Evolutionary conservation across 208 protist species (phyloP), one percentile per base, ranked within the genome.

Genomic region (Jaenimonas drosophilae): DNA sequence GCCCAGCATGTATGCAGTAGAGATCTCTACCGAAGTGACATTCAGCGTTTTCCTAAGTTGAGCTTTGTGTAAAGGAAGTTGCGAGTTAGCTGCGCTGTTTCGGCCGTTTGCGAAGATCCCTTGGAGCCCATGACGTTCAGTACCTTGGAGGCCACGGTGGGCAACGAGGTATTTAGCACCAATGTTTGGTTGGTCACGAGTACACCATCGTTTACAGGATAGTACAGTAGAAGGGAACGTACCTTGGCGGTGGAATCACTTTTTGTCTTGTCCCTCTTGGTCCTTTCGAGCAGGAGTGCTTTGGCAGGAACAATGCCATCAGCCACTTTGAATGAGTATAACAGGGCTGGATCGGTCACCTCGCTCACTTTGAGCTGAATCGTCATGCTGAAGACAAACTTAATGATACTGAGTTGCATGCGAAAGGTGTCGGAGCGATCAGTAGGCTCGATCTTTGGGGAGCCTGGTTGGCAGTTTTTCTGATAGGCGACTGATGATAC

Each of bases 321-420:
- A 11, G 64, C 57, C 19, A 68, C 48, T 32, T 63, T 55, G 39
- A 83, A 75, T 7, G 61, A 63, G 25, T 36, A 21, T 21, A 93
- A 66, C 2, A 65, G 43, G 0, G 50, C 51, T 24, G 65, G 70
- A 49, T 88, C 77, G 47, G 58, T 86, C 31, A 91, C 76, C 55
- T 88, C 80, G 21, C 57, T 84, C 33, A 90, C 82, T 42, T 72
- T 82, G 54, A 94, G 83, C 70, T 90, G 79, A 40, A 94, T 79
- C 3, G 75, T 90, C 19, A 94, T 50, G 39, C 70, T 89, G 52
- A 82, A 91, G 41, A 94, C 53, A 54, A 81, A 90, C 48, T 71
- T 74, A 46, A 94, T 76, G 33, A 91, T 56, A 0, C 65, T 76
- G 32, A 88, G 70, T 34, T 59, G 58, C 5, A 80, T 36, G 14